Base-by-base conservation (phyloP, 2,329 filamentous ascomycete species). In the Aspergillaceae sp. region DNA sequence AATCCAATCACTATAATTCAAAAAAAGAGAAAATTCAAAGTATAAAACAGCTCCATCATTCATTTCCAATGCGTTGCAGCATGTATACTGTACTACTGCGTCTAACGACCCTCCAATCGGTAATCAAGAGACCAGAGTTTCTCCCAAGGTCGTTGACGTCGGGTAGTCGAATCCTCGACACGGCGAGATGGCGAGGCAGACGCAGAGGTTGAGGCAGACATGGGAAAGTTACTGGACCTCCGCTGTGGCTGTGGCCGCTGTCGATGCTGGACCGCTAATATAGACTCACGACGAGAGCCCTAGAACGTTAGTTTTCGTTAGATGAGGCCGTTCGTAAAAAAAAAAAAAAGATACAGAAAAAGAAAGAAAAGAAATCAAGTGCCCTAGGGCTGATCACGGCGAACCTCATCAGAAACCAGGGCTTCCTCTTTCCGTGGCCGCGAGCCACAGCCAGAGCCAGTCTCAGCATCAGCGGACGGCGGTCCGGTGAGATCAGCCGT, bases 321-420 rank as follows among this genome's bases (percentile, higher is more conserved):
- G 30, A 32, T 5, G 19, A 19, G 19, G 19, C 50, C 50, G 42
- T 36, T 49, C 44, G 36, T 33, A 47, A 38, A 8, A 26, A 26
- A 26, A 26, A 28, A 26, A 30, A 42, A 27, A 42, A 34, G 33
- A 29, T 32, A 40, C 41, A 30, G 45, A 47, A 52, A 46, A 30
- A 19, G 40, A 46, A 48, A 46, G 41, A 47, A 48, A 51, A 42
- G 40, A 26, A 54, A 57, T 70, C 62, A 72, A 51, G 69, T 65
- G 56, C 68, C 68, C 50, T 64, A 62, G 57, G 68, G 64, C 47
- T 69, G 63, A 61, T 72, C 68, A 60, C 66, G 68, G 65, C 70
- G 69, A 69, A 73, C 70, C 69, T 73, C 68, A 53, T 73, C 69
- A 58, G 68, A 69, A 38, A 68, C 63, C 37, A 60, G 67, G 50